phyloP scores from a whole-genome alignment of 2,329 filamentous ascomycete species.

The Pyricularia sp. region DNA sequence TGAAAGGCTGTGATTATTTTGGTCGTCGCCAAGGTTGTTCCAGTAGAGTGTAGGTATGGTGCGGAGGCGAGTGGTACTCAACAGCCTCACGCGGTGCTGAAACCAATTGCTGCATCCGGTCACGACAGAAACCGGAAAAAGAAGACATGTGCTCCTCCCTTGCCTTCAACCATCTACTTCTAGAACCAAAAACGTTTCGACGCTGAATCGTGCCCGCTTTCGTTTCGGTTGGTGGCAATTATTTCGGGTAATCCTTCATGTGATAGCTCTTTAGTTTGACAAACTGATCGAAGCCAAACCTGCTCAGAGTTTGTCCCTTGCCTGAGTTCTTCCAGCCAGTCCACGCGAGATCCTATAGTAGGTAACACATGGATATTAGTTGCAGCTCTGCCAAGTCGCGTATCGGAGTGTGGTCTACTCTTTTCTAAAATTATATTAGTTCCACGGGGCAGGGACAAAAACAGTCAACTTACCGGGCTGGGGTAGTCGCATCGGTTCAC shows the following conservation, averaged over 20 bases:
- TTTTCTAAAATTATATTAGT: background rate
- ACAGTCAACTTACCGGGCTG: conserved; percentile 59
- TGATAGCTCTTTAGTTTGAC: conserved; percentile 95
- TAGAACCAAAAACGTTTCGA: background rate
- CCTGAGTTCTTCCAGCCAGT: conserved; percentile 97
- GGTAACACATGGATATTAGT: background rate
- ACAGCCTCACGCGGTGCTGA: background rate
- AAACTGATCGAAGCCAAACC: conserved; percentile 90
- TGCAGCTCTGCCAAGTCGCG: background rate
- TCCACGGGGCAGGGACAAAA: background rate
- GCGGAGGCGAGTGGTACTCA: background rate
- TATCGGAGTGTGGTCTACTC: background rate
- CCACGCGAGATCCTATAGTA: conserved; percentile 75
- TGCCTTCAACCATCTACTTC: background rate
- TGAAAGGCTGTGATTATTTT: background rate
- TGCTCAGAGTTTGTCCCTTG: conserved; percentile 80
- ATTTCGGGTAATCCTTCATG: conserved; percentile 70
- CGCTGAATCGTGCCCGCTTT: background rate
- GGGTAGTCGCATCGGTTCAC: conserved; percentile 92
- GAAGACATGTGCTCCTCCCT: background rate
- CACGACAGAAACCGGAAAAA: background rate
- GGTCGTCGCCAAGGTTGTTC: background rate
- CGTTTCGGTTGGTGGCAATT: conserved; percentile 11
- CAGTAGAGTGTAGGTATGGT: background rate
- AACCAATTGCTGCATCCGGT: background rate